Evolutionary conservation across 805 yeast genomes (phyloP), one percentile per base, ranked within the genome.

Genomic region (Metschnikowia lochheadii): DNA sequence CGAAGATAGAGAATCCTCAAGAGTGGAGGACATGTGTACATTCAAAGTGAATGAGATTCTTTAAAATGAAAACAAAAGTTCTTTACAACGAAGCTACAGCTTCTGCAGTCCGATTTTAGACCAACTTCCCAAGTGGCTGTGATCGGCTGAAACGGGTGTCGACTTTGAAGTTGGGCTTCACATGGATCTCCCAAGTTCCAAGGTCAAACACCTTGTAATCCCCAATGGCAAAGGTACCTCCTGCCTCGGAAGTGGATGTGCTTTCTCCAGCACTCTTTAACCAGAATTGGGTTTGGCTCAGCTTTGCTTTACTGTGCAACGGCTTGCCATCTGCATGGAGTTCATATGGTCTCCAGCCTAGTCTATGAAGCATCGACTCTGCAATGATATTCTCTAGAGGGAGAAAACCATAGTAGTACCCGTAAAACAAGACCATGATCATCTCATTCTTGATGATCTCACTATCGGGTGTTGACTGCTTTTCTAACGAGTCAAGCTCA

Each of bases 321-420:
- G 46, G 40, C 18, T 48, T 46, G 14, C 36, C 48, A 31, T 49
- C 54, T 15, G 42, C 45, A 49, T 60, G 47, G 56, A 54, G 49
- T 49, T 63, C 55, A 49, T 73, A 74, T 1, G 78, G 78, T 49
- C 56, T 68, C 78, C 78, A 74, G 2, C 76, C 77, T 40, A 73
- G 58, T 45, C 62, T 59, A 53, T 67, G 68, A 49, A 74, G 66
- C 49, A 66, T 64, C 2, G 65, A 61, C 58, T 74, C 78, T 5
- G 78, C 77, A 18, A 73, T 65, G 44, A 72, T 61, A 55, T 72
- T 72, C 51, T 74, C 78, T 29, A 72, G 57, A 3, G 78, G 78
- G 4, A 76, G 68, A 21, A 65, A 54, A 2, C 76, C 78, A 53
- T 70, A 72, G 55, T 71, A 73, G 50, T 64, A 70, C 2, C 78